Base-by-base conservation (phyloP, 2,329 filamentous ascomycete genomes). In the Aspergillus ustus region DNA sequence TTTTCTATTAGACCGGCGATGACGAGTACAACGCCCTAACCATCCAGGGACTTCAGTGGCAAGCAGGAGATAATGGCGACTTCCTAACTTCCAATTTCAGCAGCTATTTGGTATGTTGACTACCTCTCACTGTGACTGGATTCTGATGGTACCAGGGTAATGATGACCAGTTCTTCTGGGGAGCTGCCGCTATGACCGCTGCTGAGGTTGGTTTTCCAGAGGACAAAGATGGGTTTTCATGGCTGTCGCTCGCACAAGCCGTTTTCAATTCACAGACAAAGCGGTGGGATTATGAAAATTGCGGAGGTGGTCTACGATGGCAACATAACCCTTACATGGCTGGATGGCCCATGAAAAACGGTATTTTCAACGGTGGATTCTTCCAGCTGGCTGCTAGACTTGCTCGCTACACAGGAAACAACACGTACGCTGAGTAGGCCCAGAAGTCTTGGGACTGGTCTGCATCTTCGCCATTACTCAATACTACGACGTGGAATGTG, bases 181-280 rank as follows among this genome's bases (percentile, higher is more conserved):
- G 78, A 7, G 81, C 84, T 57, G 78, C 82, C 37, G 84, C 83
- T 44, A 83, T 87, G 78, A 78, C 82, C 2, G 85, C 84, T 6
- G 84, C 84, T 31, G 85, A 87, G 53, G 59, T 72, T 9, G 74
- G 74, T 22, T 77, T 75, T 31, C 74, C 75, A 7, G 74, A 76
- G 43, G 70, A 71, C 0, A 65, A 80, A 0, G 85, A 84, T 62
- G 74, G 88, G 60, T 87, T 89, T 0, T 87, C 90, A 64, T 96
- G 91, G 91, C 83, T 95, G 19, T 87, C 88, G 11, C 83, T 96
- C 50, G 88, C 86, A 1, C 90, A 93, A 75, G 90, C 89, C 15
- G 90, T 92, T 1, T 96, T 93, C 76, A 92, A 95, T 78, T 87
- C 89, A 54, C 92, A 92, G 71, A 86, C 85, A 3, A 77, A 78